Evolutionary conservation across 257 asterid genomes (phyloP).

Genomic region (Sherardia arvensis): DNA sequence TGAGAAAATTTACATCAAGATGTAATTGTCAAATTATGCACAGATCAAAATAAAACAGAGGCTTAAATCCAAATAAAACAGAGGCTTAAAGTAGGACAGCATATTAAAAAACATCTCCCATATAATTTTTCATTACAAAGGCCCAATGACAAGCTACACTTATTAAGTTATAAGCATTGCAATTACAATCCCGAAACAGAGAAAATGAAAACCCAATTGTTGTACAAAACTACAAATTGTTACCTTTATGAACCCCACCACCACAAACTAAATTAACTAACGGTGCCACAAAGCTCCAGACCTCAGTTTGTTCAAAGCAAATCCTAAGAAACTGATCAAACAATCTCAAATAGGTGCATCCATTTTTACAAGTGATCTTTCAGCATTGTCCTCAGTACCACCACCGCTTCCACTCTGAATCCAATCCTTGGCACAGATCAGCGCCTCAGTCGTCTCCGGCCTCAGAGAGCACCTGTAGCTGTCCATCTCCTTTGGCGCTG

Average conservation of each 20-base stretch:
- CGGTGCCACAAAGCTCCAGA: slow-evolving; percentile 15
- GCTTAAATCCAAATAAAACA: too few species aligned
- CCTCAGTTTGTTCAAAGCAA: not conserved
- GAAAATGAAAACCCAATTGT: too few species aligned
- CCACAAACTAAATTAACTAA: not conserved
- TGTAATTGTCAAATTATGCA: too few species aligned
- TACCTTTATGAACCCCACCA: not conserved
- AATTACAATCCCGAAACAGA: not conserved
- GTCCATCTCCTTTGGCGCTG: slow-evolving; percentile 80
- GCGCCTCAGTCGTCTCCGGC: slow-evolving; percentile 89
- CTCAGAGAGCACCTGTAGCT: slow-evolving; percentile 65
- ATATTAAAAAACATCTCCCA: too few species aligned
- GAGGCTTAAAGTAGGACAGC: too few species aligned
- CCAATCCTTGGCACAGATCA: slow-evolving; percentile 88
- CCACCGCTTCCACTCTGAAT: slow-evolving; percentile 36
- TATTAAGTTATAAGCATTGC: not conserved
- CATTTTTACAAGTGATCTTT: slow-evolving; percentile 42
- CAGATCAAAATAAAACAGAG: too few species aligned
- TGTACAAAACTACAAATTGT: not conserved
- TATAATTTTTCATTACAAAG: too few species aligned
- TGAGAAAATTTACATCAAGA: too few species aligned
- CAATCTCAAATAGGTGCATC: slow-evolving; percentile 56
- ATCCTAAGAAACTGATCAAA: not conserved
- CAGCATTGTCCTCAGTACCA: slow-evolving; percentile 16
- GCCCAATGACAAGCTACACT: not conserved